Evolutionary conservation across 23 red algal genomes (phyloP).

Genomic region (Chondrus crispus): DNA sequence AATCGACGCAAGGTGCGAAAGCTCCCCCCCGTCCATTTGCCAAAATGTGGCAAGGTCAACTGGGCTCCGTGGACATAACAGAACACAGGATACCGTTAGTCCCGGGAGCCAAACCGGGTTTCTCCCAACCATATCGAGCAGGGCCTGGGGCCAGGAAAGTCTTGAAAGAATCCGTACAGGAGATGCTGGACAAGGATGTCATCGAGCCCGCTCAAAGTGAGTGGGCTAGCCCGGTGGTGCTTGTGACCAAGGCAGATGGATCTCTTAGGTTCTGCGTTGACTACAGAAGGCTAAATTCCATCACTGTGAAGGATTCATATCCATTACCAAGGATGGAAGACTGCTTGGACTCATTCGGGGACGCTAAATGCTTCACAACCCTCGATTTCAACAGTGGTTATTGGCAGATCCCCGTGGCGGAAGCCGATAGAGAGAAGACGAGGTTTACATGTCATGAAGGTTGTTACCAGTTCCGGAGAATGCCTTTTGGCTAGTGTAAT

Average conservation of each 20-base stretch:
- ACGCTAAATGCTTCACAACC: background rate
- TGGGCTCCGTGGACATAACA: background rate
- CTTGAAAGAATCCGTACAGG: background rate
- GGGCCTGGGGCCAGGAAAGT: background rate
- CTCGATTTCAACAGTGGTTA: background rate
- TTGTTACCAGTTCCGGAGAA: background rate
- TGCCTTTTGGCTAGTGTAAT: background rate
- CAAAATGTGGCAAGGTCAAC: background rate
- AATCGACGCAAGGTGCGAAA: too few species aligned
- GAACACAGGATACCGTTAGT: background rate
- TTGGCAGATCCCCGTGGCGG: background rate
- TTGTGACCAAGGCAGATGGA: background rate
- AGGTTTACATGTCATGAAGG: slow-evolving; percentile 3
- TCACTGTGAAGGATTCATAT: background rate
- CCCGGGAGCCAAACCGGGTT: background rate
- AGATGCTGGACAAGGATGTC: background rate
- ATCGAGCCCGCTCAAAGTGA: background rate
- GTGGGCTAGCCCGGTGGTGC: background rate
- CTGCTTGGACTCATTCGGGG: background rate
- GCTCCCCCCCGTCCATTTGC: too few species aligned
- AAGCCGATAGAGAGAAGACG: background rate
- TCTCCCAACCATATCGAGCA: background rate
- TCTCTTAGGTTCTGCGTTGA: background rate
- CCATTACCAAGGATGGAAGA: background rate
- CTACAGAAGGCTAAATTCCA: background rate